phyloP scores from a whole-genome alignment of 2,329 filamentous ascomycete genomes.

The Alternaria atra region DNA sequence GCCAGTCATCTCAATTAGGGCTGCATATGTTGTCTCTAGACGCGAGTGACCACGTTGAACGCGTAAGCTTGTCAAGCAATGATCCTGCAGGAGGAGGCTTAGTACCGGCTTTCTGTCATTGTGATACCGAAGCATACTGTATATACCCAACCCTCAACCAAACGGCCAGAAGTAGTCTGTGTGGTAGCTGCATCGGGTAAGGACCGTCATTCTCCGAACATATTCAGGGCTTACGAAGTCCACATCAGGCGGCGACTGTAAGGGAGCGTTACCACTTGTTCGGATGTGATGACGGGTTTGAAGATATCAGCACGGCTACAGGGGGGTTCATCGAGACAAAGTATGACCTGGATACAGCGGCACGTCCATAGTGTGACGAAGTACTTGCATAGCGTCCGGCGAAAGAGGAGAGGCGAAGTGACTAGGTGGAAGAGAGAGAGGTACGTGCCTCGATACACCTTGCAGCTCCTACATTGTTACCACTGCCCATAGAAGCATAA shows the following conservation, averaged over 20 bases:
- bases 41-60: conserved; percentile 22
- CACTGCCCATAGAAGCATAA: not conserved
- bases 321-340: conserved; percentile 22
- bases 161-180: conserved; percentile 6
- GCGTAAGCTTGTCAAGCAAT: conserved; percentile 41
- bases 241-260: conserved; percentile 5
- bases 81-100: conserved; percentile 32
- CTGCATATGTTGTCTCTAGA: conserved; percentile 7
- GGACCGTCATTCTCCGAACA: conserved; percentile 9
- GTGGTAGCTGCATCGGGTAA: conserved; percentile 8
- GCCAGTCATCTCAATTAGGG: conserved; percentile 7
- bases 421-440: conserved; percentile 18
- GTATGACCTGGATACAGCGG: conserved; percentile 25
- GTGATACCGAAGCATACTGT: conserved; percentile 22
- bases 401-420: conserved; percentile 36
- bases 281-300: conserved; percentile 17
- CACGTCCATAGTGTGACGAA: conserved; percentile 26
- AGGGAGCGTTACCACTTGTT: conserved; percentile 5
- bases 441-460: conserved; percentile 19
- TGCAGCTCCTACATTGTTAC: not conserved
- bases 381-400: conserved; percentile 26
- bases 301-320: conserved; percentile 13
- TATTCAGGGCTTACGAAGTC: conserved; percentile 1
- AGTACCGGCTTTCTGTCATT: conserved; percentile 21
- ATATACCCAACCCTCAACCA: conserved; percentile 9